Evolutionary conservation across 148 eudicot species (phyloP).

Genomic region (Cornus controversa): DNA sequence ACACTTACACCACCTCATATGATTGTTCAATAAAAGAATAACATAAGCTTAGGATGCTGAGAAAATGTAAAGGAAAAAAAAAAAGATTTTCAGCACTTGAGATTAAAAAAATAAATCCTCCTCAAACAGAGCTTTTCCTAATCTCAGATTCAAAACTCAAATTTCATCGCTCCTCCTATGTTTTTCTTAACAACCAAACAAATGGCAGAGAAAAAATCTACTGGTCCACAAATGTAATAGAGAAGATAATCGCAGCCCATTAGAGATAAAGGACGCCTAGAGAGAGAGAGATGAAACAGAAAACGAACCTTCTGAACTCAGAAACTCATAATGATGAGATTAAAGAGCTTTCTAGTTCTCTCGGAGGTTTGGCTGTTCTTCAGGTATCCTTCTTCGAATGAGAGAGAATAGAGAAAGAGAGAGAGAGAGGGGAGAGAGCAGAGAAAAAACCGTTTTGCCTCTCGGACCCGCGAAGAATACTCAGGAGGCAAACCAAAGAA

Average conservation of each 20-base stretch:
- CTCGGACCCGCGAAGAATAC: conserved; percentile 29
- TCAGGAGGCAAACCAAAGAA: conserved; percentile 20
- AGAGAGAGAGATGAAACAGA: background rate
- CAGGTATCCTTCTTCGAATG: too few relatives aligned
- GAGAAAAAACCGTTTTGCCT: conserved; percentile 30
- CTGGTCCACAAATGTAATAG: background rate
- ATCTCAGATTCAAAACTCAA: background rate
- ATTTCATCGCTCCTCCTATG: background rate
- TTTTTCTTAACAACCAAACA: conserved; percentile 10
- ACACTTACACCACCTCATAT: background rate
- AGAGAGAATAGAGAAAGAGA: background rate
- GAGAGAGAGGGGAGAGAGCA: background rate
- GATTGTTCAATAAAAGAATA: background rate
- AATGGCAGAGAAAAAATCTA: background rate
- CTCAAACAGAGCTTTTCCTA: too few relatives aligned
- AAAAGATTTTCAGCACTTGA: background rate
- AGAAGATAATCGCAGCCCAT: background rate
- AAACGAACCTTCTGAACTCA: conserved; percentile 10
- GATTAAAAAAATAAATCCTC: too few relatives aligned
- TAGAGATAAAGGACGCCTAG: background rate
- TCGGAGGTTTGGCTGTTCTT: background rate
- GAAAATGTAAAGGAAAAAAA: background rate
- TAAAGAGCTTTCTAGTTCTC: background rate
- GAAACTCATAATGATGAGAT: too few relatives aligned
- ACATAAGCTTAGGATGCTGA: conserved; percentile 1